These are phyloP conservation scores for Candida nitratophila DNA, from an alignment of 805 yeast genomes.

Conservation along the genomic window DNA sequence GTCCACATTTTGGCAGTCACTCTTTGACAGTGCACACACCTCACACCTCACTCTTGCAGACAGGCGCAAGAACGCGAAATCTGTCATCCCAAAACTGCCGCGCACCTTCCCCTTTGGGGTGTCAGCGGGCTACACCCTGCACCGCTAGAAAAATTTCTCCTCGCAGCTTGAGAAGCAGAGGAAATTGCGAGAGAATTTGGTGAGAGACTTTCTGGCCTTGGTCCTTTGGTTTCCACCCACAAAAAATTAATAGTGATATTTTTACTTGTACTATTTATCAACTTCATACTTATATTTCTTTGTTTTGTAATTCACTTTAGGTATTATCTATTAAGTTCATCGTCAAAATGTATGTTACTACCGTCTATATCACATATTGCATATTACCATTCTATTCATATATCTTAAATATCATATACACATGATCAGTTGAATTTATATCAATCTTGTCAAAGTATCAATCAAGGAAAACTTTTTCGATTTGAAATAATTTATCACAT, in stretches of 20 bases:
- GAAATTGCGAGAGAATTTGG: neutral
- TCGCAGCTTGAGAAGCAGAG: neutral
- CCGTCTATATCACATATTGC: neutral
- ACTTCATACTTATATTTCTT: neutral
- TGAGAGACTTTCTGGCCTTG: neutral
- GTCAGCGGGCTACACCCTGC: too few species aligned
- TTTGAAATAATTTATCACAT: too few species aligned
- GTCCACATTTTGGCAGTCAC: too few species aligned
- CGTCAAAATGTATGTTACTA: neutral
- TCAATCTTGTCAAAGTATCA: too few species aligned
- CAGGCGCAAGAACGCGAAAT: too few species aligned
- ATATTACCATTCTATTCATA: neutral
- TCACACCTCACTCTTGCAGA: too few species aligned
- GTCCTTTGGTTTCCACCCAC: neutral
- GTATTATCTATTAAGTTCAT: neutral
- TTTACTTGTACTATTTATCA: neutral
- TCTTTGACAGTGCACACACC: too few species aligned
- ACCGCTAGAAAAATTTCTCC: neutral
- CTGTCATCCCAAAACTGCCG: too few species aligned
- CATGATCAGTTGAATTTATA: too few species aligned
- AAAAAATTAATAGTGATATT: neutral
- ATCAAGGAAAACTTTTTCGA: too few species aligned
- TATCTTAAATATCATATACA: too few species aligned
- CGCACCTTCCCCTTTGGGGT: too few species aligned
- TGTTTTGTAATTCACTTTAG: neutral